Percentiles rank a stretch among this genome's conserved stretches.
phyloP scores from a whole-genome alignment of 1,139 yeast genomes.

The Blastobotrys apis region DNA sequence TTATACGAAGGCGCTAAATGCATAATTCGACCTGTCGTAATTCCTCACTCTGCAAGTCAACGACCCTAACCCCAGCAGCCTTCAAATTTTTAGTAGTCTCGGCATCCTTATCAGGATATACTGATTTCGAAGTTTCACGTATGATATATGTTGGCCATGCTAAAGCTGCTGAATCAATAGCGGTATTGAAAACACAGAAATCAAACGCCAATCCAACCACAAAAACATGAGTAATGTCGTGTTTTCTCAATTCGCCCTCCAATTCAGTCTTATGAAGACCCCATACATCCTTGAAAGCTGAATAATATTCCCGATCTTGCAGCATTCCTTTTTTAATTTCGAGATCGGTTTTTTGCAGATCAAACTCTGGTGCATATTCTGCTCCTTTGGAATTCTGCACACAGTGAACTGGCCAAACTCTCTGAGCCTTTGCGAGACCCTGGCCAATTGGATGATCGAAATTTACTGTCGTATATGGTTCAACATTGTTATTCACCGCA shows the following conservation, averaged over 20 bases:
- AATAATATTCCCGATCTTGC: constrained; percentile 75
- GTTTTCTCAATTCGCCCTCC: constrained; percentile 42
- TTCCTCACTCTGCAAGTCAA: neutral
- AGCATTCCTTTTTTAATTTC: constrained; percentile 67
- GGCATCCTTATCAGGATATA: neutral
- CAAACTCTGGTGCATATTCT: constrained; percentile 50
- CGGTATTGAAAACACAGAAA: constrained; percentile 74
- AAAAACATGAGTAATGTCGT: constrained; percentile 55
- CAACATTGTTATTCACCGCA: constrained; percentile 58
- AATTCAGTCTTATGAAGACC: constrained; percentile 65
- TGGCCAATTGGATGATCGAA: constrained; percentile 49
- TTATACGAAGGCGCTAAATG: too few species aligned
- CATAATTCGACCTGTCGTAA: neutral
- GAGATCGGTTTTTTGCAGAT: constrained; percentile 25
- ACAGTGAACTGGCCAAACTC: constrained; percentile 91
- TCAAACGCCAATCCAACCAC: constrained; percentile 85
- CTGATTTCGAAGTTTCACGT: constrained; percentile 38
- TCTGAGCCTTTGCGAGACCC: constrained; percentile 34
- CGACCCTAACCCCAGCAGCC: constrained; percentile 4
- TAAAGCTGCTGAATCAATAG: constrained; percentile 55
- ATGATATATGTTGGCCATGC: constrained; percentile 67
- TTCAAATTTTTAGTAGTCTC: neutral
- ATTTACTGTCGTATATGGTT: constrained; percentile 48
- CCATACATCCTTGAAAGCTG: constrained; percentile 87
- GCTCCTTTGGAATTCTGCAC: constrained; percentile 68